phyloP scores from a whole-genome alignment of 306 rosid species.

The Arachis stenosperma region DNA sequence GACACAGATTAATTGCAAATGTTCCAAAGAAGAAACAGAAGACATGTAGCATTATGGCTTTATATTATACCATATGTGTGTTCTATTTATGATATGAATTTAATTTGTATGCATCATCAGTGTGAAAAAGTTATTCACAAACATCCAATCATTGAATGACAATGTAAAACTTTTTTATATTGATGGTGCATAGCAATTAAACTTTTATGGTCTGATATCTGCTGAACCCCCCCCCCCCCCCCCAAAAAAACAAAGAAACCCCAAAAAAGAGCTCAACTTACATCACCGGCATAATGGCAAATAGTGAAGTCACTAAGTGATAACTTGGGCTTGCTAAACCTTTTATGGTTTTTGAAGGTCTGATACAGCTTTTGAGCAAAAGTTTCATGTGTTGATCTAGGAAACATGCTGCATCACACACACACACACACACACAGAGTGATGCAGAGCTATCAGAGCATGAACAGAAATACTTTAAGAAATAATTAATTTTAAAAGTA shows the following conservation, averaged over 20 bases:
- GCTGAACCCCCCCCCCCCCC: too few relatives aligned
- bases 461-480: neutral
- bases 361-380: slow-evolving; percentile 85
- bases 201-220: too few relatives aligned
- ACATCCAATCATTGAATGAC: too few relatives aligned
- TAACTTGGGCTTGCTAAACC: slow-evolving; percentile 80
- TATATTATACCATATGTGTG: slow-evolving; percentile 19
- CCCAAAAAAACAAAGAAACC: neutral
- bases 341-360: slow-evolving; percentile 79
- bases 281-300: slow-evolving; percentile 92
- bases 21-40: slow-evolving; percentile 8
- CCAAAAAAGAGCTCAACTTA: slow-evolving; percentile 45
- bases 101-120: too few relatives aligned
- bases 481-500: neutral
- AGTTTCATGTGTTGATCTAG: slow-evolving; percentile 88
- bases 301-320: slow-evolving; percentile 80
- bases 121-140: too few relatives aligned
- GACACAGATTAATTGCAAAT: slow-evolving; percentile 33
- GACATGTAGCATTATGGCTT: slow-evolving; percentile 15
- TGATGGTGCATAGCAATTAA: too few relatives aligned
- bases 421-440: slow-evolving; percentile 45
- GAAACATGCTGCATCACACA: slow-evolving; percentile 77
- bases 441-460: slow-evolving; percentile 13
- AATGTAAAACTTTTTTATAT: too few relatives aligned
- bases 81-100: slow-evolving; percentile 10